phyloP scores from a whole-genome alignment of 176 grass and related monocot species.

The Elymus sibiricus region DNA sequence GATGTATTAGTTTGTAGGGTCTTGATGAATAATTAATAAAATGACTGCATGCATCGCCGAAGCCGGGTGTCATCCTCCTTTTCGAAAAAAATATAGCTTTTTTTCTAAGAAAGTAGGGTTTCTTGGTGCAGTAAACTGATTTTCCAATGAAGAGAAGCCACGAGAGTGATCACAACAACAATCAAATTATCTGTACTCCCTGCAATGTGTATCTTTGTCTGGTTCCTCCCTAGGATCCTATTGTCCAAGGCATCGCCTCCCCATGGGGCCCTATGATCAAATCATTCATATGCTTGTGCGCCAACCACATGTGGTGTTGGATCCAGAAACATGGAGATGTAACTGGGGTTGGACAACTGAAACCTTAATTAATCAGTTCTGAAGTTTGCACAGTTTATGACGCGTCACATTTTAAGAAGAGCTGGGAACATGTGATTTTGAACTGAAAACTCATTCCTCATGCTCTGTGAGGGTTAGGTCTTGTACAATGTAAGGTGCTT shows the following conservation, averaged over 20 bases:
- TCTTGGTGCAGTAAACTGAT: background rate
- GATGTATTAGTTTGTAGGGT: no score
- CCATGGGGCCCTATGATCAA: conserved; percentile 18
- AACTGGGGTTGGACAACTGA: background rate
- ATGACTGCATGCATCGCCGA: no score
- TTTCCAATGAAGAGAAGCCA: background rate
- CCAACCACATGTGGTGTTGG: conserved; percentile 19
- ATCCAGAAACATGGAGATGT: background rate
- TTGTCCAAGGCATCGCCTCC: conserved; percentile 22
- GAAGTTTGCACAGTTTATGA: conserved; percentile 12
- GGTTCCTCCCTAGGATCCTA: conserved; percentile 39
- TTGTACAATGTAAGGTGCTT: no score
- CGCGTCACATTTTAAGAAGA: background rate
- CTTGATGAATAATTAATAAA: no score
- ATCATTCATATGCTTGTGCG: conserved; percentile 4
- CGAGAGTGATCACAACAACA: conserved; percentile 1
- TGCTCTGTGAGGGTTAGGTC: background rate
- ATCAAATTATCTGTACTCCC: background rate
- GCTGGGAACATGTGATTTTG: background rate
- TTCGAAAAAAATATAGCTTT: no score
- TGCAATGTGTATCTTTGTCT: conserved; percentile 21
- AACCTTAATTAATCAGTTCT: background rate
- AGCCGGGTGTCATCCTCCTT: no score
- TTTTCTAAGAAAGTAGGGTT: background rate
- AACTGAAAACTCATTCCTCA: background rate